These are phyloP conservation scores for Psilocybe cubensis DNA, from an alignment of 768 basidiomycete genomes.

Conservation along the genomic window DNA sequence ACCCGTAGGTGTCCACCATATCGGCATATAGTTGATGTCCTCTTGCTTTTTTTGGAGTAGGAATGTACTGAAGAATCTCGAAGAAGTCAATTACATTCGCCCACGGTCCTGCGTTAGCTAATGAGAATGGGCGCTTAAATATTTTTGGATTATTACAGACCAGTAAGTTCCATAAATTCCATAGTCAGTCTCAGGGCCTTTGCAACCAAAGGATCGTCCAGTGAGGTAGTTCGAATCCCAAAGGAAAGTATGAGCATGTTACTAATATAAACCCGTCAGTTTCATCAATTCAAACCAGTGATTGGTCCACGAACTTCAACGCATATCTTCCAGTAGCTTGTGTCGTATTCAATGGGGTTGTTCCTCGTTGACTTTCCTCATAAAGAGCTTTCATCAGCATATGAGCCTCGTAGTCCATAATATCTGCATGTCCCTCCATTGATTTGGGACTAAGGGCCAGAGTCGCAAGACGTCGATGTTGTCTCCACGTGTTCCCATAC, in stretches of 20 bases:
- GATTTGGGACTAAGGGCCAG: slow-evolving; percentile 34
- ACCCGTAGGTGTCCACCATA: slow-evolving; percentile 39
- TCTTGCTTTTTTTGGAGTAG: slow-evolving; percentile 36
- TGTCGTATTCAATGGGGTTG: slow-evolving; percentile 39
- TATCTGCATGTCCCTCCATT: slow-evolving; percentile 34
- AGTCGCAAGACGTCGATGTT: slow-evolving; percentile 43
- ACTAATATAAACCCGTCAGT: slow-evolving; percentile 26
- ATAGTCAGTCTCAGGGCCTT: slow-evolving; percentile 37
- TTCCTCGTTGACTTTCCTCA: slow-evolving; percentile 32
- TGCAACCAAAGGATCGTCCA: slow-evolving; percentile 38
- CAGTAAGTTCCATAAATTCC: slow-evolving; percentile 43
- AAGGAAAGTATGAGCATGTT: slow-evolving; percentile 48
- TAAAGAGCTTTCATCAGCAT: slow-evolving; percentile 41
- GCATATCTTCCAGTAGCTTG: slow-evolving; percentile 39
- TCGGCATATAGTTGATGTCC: slow-evolving; percentile 39
- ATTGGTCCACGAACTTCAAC: slow-evolving; percentile 2
- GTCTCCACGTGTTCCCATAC: slow-evolving; percentile 38
- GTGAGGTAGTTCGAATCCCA: slow-evolving; percentile 40
- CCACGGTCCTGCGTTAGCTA: slow-evolving; percentile 42
- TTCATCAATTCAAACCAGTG: not conserved
- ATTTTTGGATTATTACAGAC: slow-evolving; percentile 17
- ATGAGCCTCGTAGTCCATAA: slow-evolving; percentile 41
- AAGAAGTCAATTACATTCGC: slow-evolving; percentile 51
- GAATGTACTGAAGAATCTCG: slow-evolving; percentile 42
- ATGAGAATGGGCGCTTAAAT: not conserved